Evolutionary conservation across 352 stramenopile genomes (phyloP), one percentile per base, ranked within the genome.

Genomic region (Thraustochytrium sp.): DNA sequence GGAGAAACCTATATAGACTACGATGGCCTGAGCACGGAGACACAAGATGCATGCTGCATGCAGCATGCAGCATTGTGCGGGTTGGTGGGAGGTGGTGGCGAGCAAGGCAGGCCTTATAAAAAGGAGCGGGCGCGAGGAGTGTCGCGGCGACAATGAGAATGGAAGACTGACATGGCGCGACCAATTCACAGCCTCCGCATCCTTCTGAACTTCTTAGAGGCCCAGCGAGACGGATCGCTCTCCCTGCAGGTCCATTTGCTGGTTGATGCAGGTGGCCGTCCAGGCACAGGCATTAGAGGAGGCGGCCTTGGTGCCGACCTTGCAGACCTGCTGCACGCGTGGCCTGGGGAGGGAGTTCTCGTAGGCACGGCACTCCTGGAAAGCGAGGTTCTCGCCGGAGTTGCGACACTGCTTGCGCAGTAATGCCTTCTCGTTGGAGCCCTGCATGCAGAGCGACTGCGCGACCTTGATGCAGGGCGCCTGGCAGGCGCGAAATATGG

Each of bases 291-390:
- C 37, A 44, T 65, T n/a, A 0, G 34, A n/a, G 5, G 18, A 5
- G 21, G 31, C 42, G 21, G n/a, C 23, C 26, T 64, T 61, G 21
- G 68, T 23, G 5, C 68, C 68, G 4, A 64, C 40, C 53, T 80
- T 80, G 68, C 68, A 80, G 29, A 80, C 68, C 38, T 80, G 68
- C 51, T 80, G 68, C 36, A 80, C 53, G 9, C 68, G 48, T 51
- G 68, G 68, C 26, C 68, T 42, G 16, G 68, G 68, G 21, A 80
- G 68, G 13, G 31, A 8, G 42, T 80, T 80, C 31, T 80, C 68
- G 68, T 80, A 80, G 18, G 31, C n/a, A 18, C 31, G 26, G 68
- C 68, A 80, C 34, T 55, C 53, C 26, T 80, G 46, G 29, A 63
- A 80, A 9, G 68, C 68, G 4, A 65, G 29, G 23, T n/a, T 64